Evolutionary conservation across 73 alveolate species (phyloP), one percentile per base, ranked within the genome.

Genomic region (Paramecium tetraurelia): DNA sequence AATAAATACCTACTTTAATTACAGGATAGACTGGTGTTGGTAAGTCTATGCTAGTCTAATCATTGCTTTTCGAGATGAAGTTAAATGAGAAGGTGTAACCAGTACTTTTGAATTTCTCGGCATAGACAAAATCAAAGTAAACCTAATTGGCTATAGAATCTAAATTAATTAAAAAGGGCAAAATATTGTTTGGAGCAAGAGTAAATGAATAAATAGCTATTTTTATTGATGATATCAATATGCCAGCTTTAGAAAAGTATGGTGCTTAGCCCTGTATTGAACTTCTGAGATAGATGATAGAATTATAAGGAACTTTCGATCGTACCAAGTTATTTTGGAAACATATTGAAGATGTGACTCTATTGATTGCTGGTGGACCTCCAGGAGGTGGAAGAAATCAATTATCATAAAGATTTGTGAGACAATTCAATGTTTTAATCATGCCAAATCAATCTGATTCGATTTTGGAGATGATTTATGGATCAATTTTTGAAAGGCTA

Each of bases 311-410:
- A 22, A 93, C 97, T 92, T 97, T 96, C 93, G 98, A 97, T 92
- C 96, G 97, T 93, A 96, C 95, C 46, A 96, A 97, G n/a, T 90
- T 92, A 68, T 97, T 93, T 94, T 97, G 97, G 96, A 97, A 96
- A 75, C 95, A 97, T 16, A 98, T 97, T 59, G 98, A 96, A 92
- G 98, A 96, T 86, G 95, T 96, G n/a, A 95, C 97, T 12, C 43
- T 96, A 68, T 86, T 97, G 58, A 96, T 98, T 48, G 98, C 99
- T 20, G 98, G 97, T 92, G 99, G 98, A 33, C 98, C 98, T n/a
- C 99, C 99, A 31, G 98, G 99, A 14, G 99, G 99, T 43, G 99
- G 99, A 59, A 95, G 99, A 96, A 97, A 96, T 90, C 93, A 94
- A 80, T 87, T 96, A 58, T 95, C 99, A 70, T 96, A 94, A 85